Conservation (phyloP, 805 yeast species). For the Jamesozyma piceae region DNA sequence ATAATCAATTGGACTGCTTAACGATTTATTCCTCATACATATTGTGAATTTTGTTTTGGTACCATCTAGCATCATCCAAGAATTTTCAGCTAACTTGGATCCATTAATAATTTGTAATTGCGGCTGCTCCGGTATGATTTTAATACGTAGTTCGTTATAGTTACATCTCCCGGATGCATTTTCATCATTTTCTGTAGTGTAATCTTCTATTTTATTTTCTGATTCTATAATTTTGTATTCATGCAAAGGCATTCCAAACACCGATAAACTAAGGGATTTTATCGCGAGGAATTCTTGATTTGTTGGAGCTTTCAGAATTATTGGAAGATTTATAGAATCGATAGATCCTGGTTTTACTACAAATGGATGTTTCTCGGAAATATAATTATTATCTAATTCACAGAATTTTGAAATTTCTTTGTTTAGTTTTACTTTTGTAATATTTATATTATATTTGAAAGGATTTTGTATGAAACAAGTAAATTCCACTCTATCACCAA, state of each 20-base stretch:
- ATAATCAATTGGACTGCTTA: constrained; percentile 20
- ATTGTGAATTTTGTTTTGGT: constrained; percentile 16
- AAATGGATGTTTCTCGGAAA: constrained; percentile 19
- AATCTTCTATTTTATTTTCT: constrained; percentile 6
- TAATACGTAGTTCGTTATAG: constrained; percentile 7
- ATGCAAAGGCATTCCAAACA: constrained; percentile 16
- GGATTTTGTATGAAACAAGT: constrained; percentile 64
- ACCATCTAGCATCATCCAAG: constrained; percentile 28
- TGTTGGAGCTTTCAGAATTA: constrained; percentile 15
- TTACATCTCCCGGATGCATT: background rate
- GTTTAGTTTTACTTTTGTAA: constrained; percentile 39
- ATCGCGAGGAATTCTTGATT: constrained; percentile 7
- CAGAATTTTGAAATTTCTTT: constrained; percentile 24
- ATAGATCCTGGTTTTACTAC: constrained; percentile 33
- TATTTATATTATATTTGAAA: constrained; percentile 59
- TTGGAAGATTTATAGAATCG: constrained; percentile 28
- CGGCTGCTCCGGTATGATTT: constrained; percentile 26
- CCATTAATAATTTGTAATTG: constrained; percentile 21
- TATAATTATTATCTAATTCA: constrained; percentile 12
- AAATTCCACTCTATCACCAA: constrained; percentile 57
- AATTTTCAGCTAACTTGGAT: constrained; percentile 17
- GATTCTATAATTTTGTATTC: constrained; percentile 12
- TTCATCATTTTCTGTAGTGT: background rate
- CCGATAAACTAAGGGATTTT: constrained; percentile 15
- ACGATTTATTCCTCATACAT: constrained; percentile 22